These are phyloP conservation scores for Takashimella koratensis DNA, from an alignment of 1,284 basidiomycete genomes.

Conservation along the genomic window DNA sequence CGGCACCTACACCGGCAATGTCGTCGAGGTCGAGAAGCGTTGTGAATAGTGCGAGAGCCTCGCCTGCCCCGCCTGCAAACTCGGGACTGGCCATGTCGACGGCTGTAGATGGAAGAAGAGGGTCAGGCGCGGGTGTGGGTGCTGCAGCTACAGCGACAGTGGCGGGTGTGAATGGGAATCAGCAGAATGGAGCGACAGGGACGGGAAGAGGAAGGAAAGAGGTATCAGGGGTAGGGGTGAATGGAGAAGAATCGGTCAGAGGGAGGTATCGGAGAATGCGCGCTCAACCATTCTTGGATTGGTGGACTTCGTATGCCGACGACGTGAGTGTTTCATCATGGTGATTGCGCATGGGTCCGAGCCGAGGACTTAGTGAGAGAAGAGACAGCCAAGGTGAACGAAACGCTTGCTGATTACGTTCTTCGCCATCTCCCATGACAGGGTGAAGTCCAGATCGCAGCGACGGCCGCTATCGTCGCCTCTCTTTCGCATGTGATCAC, in stretches of 20 bases:
- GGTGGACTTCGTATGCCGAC: constrained; percentile 41
- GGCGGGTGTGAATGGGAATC: not conserved
- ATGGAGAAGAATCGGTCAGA: not conserved
- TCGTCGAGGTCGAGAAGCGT: not conserved
- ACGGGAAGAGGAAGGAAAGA: constrained; percentile 12
- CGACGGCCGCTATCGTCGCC: constrained; percentile 30
- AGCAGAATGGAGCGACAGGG: not conserved
- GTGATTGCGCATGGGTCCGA: not conserved
- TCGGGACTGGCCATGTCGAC: not conserved
- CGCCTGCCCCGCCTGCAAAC: not conserved
- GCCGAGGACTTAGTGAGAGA: too few species aligned
- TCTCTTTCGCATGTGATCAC: constrained; percentile 11
- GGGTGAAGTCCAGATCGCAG: constrained; percentile 43
- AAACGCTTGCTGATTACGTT: too few species aligned
- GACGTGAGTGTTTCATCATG: constrained; percentile 30
- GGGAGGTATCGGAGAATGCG: constrained; percentile 22
- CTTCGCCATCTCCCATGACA: too few species aligned
- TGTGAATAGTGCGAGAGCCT: not conserved
- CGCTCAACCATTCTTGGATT: constrained; percentile 22
- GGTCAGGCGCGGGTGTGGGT: too few species aligned
- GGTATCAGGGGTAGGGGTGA: constrained; percentile 11
- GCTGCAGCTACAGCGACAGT: too few species aligned
- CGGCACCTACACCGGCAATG: not conserved
- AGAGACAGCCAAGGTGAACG: too few species aligned
- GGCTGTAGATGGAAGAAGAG: not conserved